These are phyloP conservation scores for Triadica sebifera DNA, from an alignment of 345 rosid species.

Conservation along the genomic window DNA sequence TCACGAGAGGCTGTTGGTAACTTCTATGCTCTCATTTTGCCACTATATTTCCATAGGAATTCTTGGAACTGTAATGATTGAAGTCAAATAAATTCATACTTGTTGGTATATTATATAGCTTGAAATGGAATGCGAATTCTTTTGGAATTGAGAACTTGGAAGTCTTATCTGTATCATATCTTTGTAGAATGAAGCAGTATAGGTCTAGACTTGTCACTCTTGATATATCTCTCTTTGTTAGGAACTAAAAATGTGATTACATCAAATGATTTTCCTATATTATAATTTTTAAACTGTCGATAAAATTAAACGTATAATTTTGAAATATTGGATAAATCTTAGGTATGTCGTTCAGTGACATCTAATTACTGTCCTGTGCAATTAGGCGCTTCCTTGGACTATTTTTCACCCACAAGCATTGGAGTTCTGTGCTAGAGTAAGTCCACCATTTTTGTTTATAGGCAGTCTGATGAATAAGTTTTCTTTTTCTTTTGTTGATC, in stretches of 20 bases:
- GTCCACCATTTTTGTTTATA: constrained; percentile 21
- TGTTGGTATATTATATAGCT: not conserved
- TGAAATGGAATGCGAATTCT: not conserved
- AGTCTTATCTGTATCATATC: not conserved
- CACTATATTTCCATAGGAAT: not conserved
- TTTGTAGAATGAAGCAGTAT: not conserved
- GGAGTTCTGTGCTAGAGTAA: constrained; percentile 95
- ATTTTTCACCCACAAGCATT: constrained; percentile 76
- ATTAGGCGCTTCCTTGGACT: constrained; percentile 56
- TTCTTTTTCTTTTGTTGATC: not conserved
- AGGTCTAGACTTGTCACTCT: not conserved
- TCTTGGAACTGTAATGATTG: not conserved
- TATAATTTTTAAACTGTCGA: too few relatives aligned
- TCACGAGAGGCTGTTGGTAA: constrained; percentile 80
- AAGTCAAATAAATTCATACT: not conserved
- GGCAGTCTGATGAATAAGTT: constrained; percentile 5
- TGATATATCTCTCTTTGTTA: not conserved
- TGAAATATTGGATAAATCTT: not conserved
- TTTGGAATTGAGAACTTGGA: not conserved
- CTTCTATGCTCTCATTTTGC: constrained; percentile 11
- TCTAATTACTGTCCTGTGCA: constrained; percentile 13
- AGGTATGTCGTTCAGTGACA: not conserved
- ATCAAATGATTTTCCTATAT: not conserved
- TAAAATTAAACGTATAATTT: not conserved
- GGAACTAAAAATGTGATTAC: not conserved